These are phyloP conservation scores for Phytopythium litorale DNA, from an alignment of 352 stramenopile genomes.

Conservation along the genomic window DNA sequence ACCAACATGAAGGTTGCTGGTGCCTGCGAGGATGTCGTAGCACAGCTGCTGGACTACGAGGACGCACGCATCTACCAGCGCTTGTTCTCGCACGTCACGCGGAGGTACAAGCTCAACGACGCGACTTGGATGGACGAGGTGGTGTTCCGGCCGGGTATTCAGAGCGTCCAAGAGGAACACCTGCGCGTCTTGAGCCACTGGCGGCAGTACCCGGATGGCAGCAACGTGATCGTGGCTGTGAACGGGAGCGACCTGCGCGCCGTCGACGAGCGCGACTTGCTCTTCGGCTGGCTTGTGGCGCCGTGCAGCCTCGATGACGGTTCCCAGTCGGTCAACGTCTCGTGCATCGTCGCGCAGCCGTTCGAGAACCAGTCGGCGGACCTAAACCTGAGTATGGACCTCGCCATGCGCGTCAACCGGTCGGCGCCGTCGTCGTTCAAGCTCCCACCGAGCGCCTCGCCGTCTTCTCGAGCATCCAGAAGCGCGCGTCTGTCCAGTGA, in stretches of 20 bases:
- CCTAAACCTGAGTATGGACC: constrained; percentile 43
- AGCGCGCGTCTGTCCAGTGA: constrained; percentile 8
- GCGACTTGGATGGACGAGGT: constrained; percentile 55
- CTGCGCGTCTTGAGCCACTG: constrained; percentile 40
- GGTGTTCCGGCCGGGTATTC: constrained; percentile 28
- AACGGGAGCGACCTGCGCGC: constrained; percentile 18
- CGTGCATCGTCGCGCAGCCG: constrained; percentile 44
- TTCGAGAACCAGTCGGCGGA: constrained; percentile 22
- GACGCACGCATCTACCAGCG: constrained; percentile 47
- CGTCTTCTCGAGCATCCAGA: constrained; percentile 1
- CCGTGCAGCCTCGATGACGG: constrained; percentile 31
- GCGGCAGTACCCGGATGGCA: constrained; percentile 59
- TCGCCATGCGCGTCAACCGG: constrained; percentile 41
- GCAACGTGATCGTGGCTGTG: constrained; percentile 45
- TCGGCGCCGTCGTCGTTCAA: constrained; percentile 19
- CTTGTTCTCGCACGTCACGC: constrained; percentile 36
- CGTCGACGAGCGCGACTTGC: constrained; percentile 22
- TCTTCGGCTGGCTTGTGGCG: constrained; percentile 60
- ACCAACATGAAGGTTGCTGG: constrained; percentile 48
- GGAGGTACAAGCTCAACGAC: constrained; percentile 38
- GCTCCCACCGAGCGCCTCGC: constrained; percentile 6
- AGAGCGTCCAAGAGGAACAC: constrained; percentile 5
- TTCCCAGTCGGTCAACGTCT: constrained; percentile 36
- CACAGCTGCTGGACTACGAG: constrained; percentile 43
- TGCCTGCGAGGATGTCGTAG: constrained; percentile 29